Evolutionary conservation across 1,139 yeast species (phyloP).

Genomic region (Yamadazyma sp.): DNA sequence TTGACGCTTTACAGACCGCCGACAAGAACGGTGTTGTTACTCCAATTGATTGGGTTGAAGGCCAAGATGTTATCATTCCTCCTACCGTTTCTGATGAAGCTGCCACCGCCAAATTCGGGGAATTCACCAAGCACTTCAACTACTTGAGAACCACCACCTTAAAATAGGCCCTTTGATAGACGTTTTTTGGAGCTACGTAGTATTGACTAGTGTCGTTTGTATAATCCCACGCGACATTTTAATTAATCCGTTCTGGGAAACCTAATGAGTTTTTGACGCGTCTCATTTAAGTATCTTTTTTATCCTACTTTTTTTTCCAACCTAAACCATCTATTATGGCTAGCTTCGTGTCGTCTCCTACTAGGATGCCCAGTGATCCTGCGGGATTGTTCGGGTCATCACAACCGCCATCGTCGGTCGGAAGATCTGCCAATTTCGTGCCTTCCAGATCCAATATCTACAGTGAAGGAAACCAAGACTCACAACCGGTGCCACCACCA

Average conservation of each 20-base stretch:
- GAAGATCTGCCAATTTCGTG: conserved; percentile 33
- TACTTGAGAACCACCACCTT: conserved; percentile 65
- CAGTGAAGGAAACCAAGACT: conserved; percentile 20
- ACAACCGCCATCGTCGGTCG: conserved; percentile 46
- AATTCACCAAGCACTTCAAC: conserved; percentile 77
- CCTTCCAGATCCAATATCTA: conserved; percentile 22
- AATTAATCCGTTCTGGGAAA: conserved; percentile 19
- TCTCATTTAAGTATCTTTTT: conserved; percentile 7
- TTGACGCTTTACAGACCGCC: conserved; percentile 77
- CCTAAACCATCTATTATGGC: conserved; percentile 27
- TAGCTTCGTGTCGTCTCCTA: conserved; percentile 48
- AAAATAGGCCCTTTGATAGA: conserved; percentile 4
- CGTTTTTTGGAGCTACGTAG: background rate
- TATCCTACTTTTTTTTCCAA: background rate
- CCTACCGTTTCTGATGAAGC: conserved; percentile 70
- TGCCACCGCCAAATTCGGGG: conserved; percentile 79
- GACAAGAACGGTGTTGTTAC: conserved; percentile 74
- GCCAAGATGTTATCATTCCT: conserved; percentile 83
- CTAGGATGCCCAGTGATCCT: conserved; percentile 47
- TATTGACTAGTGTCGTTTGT: background rate
- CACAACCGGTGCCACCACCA: conserved; percentile 16
- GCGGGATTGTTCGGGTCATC: conserved; percentile 44
- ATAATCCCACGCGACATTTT: conserved; percentile 1
- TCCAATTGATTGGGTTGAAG: conserved; percentile 85
- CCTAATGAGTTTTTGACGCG: conserved; percentile 19